Base-by-base conservation (phyloP, 805 yeast species). In the Aciculoconidium aculeatum region DNA sequence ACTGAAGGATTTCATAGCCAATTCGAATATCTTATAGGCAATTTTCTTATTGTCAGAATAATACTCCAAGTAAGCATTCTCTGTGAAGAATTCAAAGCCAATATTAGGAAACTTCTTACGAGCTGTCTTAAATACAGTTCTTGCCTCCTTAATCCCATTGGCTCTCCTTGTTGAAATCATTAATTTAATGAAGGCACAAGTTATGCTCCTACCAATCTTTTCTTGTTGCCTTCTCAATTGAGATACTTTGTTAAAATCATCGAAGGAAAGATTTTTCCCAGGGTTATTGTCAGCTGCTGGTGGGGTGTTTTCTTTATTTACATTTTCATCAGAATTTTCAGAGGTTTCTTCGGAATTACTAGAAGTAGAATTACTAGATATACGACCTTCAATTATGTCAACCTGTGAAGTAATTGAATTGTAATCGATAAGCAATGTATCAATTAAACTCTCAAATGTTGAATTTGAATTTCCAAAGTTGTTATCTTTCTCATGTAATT, bases 21-120 rank as follows among this genome's bases (percentile, higher is more conserved):
- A 54, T 38, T 83, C 94, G 51, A 85, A 80, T 11, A 88, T 77
- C 47, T 79, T 79, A 29, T 70, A 61, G 0, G 96, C 88, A 25
- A 83, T 75, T 31, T 74, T 77, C 14, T 69, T 58, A 37, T 78
- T 81, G 36, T 73, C 78, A 35, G 79, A 67, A 42, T 74, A 75
- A 42, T 72, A 77, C 49, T 90, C 98, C 62, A 87, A 65, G 49
- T 75, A 62, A 1, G 96, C 95, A 45, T 82, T 80, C 35, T 84
- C 90, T 12, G 79, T 77, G 54, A 72, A 90, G 12, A 90, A 70
- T 42, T 85, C 85, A 61, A 77, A 76, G 1, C 94, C 80, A 23
- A 81, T 56, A 7, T 63, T 58, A n/a, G 63, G 49, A 41, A 74
- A 70, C 31, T 47, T 53, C 47, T 77, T 75, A 43, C 95, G 73